Evolutionary conservation across 805 yeast genomes (phyloP), one percentile per base, ranked within the genome.

Genomic region (Metschnikowia henanensis): DNA sequence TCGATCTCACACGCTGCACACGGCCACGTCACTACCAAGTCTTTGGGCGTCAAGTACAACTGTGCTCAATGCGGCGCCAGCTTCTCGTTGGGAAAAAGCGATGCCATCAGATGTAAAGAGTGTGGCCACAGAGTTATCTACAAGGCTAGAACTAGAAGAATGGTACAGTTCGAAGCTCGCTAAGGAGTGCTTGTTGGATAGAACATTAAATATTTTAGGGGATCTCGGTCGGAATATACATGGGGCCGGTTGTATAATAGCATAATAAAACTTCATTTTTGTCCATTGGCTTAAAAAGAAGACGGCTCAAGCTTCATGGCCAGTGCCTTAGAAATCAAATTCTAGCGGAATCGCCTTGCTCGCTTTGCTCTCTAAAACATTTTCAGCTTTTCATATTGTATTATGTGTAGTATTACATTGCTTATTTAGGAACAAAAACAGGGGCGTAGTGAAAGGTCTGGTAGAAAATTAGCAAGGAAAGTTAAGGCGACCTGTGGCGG

Each of bases 101-200:
- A 94, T 66, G 96, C 98, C 23, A 96, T 94, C 52, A 87, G 98
- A 73, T 94, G 99, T 73, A 91, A 90, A 70, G 96, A 91, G 57
- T 94, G 99, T 70, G 99, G 99, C 51, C 98, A 94, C 73, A 85
- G 99, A 72, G 97, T 94, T 48, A 75, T 94, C 51, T 88, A 92
- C 75, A 94, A 94, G 75, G 96, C 97, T 50, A 85, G 99, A 75
- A 92, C 98, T 38, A 87, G 91, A 76, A 82, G 98, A 75, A 88
- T 92, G 95, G 95, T 79, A 45, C 77, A 73, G 66, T 76, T 66
- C 46, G 74, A 72, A 56, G 72, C 71, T 25, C 64, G 73, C 54
- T 70, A 59, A 20, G 23, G 22, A 20, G 5, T 17, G 15, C 15
- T 18, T 32, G 21, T n/a, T n/a, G 6, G 26, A 9, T 23, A 5